A percentile compares a stretch with the other conserved stretches of the same genome.
Conservation (phyloP, 2,329 filamentous ascomycete genomes). For the Pyrenochaeta sp. region DNA sequence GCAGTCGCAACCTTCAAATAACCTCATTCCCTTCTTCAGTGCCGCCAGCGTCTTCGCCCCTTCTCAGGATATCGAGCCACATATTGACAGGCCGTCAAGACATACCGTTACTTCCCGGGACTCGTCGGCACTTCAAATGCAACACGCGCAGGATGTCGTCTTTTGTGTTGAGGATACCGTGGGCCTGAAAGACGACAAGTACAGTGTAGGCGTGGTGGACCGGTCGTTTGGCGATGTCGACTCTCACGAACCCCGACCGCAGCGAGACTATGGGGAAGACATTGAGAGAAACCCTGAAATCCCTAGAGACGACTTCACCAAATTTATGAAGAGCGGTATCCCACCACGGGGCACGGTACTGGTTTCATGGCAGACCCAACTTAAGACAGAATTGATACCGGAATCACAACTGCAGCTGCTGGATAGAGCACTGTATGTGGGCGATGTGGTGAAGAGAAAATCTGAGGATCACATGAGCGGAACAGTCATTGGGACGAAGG, state of each 20-base stretch:
- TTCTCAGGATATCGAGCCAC: neutral
- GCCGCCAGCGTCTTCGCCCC: slow-evolving; percentile 23
- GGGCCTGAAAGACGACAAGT: slow-evolving; percentile 48
- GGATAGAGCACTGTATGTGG: slow-evolving; percentile 63
- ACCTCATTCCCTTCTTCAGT: slow-evolving; percentile 32
- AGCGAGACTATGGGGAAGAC: slow-evolving; percentile 49
- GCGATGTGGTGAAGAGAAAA: slow-evolving; percentile 63
- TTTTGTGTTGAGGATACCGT: slow-evolving; percentile 55
- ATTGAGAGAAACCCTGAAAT: slow-evolving; percentile 47
- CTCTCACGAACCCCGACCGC: slow-evolving; percentile 55
- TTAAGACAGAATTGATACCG: slow-evolving; percentile 51
- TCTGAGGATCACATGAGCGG: slow-evolving; percentile 61
- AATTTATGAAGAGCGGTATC: slow-evolving; percentile 55
- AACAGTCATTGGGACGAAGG: slow-evolving; percentile 60
- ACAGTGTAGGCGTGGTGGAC: slow-evolving; percentile 57
- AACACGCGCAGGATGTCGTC: slow-evolving; percentile 30
- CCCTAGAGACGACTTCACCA: slow-evolving; percentile 40
- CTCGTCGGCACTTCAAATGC: slow-evolving; percentile 14
- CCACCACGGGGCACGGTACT: slow-evolving; percentile 63
- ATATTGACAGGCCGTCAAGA: neutral
- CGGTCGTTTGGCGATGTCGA: slow-evolving; percentile 53
- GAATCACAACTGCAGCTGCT: slow-evolving; percentile 59
- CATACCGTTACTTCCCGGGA: neutral
- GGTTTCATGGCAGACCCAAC: slow-evolving; percentile 57
- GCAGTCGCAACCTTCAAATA: slow-evolving; percentile 15